These are phyloP conservation scores for Avena insularis DNA, from an alignment of 176 grass and related monocot genomes.

Conservation along the genomic window DNA sequence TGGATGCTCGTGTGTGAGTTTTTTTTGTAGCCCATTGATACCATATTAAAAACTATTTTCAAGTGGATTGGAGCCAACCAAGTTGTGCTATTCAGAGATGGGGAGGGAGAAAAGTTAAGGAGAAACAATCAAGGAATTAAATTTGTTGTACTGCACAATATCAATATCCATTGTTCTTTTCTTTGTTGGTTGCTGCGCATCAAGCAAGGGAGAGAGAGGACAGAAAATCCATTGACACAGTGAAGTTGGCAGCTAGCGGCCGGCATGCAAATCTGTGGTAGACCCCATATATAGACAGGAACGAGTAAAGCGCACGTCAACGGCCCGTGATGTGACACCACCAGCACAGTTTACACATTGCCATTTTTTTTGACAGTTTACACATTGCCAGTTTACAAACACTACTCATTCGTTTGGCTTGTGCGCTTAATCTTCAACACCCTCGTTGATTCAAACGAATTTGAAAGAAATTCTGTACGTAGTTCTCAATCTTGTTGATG, in stretches of 20 bases:
- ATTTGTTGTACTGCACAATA: neutral
- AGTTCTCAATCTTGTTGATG: too few relatives aligned
- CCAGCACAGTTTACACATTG: neutral
- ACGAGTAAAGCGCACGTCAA: constrained; percentile 2
- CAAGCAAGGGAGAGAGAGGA: neutral
- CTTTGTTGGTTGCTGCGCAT: neutral
- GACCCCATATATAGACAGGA: constrained; percentile 3
- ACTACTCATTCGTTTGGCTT: neutral
- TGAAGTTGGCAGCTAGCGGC: neutral
- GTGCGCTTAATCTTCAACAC: too few relatives aligned
- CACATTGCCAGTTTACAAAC: neutral
- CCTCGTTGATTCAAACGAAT: too few relatives aligned
- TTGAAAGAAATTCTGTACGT: too few relatives aligned
- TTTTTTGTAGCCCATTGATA: too few relatives aligned
- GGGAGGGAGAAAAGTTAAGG: neutral
- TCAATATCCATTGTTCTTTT: neutral
- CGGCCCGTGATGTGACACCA: constrained; percentile 34
- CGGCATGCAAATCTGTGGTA: constrained; percentile 32
- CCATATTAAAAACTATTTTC: too few relatives aligned
- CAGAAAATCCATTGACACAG: neutral
- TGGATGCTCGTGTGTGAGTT: too few relatives aligned
- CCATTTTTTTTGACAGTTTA: too few relatives aligned
- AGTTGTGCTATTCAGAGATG: too few relatives aligned
- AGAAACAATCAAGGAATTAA: neutral
- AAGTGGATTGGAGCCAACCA: too few relatives aligned